A percentile compares a stretch with the other conserved stretches of the same genome.
These are phyloP conservation scores for Penicillium sp. DNA, from an alignment of 2,329 filamentous ascomycete genomes.

Conservation along the genomic window DNA sequence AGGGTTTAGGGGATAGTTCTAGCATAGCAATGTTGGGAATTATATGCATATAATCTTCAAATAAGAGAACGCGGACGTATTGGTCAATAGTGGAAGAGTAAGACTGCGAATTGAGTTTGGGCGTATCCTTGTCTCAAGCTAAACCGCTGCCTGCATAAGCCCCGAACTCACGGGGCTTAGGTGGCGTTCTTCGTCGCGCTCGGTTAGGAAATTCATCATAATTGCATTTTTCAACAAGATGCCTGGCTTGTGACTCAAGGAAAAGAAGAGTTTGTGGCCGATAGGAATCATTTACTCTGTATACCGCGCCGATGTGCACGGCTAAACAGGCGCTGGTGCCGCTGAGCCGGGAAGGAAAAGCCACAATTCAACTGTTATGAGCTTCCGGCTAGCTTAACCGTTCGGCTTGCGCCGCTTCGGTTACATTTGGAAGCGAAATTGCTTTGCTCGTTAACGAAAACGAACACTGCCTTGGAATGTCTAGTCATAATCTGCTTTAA, in stretches of 20 bases:
- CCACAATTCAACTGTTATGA: background rate
- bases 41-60: background rate
- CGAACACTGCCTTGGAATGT: background rate
- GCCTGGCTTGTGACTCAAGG: too few relatives aligned
- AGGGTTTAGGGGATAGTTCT: background rate
- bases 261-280: background rate
- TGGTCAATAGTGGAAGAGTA: background rate
- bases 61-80: background rate
- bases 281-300: background rate
- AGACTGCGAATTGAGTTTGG: background rate
- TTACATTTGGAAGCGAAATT: background rate
- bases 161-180: background rate
- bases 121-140: background rate
- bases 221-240: background rate
- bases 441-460: background rate
- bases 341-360: background rate
- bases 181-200: background rate
- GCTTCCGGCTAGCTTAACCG: background rate
- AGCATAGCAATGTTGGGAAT: background rate
- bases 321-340: background rate
- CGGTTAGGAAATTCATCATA: background rate
- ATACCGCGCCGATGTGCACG: too few relatives aligned
- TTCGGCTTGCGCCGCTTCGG: slow-evolving; percentile 4
- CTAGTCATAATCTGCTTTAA: background rate
- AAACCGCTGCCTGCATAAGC: background rate